Evolutionary conservation across 2,329 filamentous ascomycete genomes (phyloP), one percentile per base, ranked within the genome.

Genomic region (Alternaria burnsii): DNA sequence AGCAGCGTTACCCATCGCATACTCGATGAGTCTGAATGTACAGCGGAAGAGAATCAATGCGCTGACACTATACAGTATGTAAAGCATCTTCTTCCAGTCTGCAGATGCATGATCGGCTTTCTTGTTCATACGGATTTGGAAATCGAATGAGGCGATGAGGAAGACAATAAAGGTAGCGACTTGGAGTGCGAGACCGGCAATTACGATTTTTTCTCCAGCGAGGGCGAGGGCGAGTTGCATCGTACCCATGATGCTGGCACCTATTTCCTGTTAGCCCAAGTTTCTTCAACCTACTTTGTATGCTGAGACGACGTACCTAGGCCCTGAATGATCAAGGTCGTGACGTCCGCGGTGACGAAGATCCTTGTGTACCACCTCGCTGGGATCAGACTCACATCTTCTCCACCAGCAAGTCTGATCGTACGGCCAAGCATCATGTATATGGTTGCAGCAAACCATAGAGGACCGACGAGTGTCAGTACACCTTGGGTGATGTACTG

Each of bases 1-100:
- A 2, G 83, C 81, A 18, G 78, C 71, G 41, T 81, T 78, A 0
- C 84, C 84, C 70, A 81, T 75, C 0, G 77, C 65, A 62, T 84
- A 87, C 71, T 87, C 85, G 9, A 82, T 71, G 22, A 86, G 72
- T 32, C 85, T 80, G 61, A 86, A 85, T 1, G 83, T 67, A 36
- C 78, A 83, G 38, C 85, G 80, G 11, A 84, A 61, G 54, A 87
- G 74, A 63, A 87, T 84, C 18, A 86, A 71, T 1, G 74, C 63
- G 65, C 80, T 83, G 47, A 81, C 77, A 4, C 71, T 61, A 67
- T 87, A 86, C 18, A 87, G 74, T 0, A 78, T 77, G 62, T 68
- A 70, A 2, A 76, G 56, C 59, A 74, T 71, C 58, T 65, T 73
- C 47, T 55, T 68, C 74, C 75, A 76, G 14, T 50, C 9, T 36